Base-by-base conservation (phyloP, 192 early-diverging fungal species). In the Coemansia sp. region DNA sequence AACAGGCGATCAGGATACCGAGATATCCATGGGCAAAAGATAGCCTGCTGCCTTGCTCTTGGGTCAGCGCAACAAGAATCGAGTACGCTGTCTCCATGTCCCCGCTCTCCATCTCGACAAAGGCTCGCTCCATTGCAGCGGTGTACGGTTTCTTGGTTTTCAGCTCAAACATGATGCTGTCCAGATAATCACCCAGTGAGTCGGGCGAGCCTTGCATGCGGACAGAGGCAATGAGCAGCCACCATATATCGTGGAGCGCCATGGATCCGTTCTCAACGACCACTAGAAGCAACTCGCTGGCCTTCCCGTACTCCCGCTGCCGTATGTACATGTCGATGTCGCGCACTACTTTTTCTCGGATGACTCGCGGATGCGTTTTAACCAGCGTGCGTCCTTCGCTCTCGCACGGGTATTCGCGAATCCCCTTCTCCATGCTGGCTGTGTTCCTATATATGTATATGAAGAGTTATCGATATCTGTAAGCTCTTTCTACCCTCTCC, bases 1-100 rank as follows among this genome's bases (percentile, higher is more conserved):
- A 27, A 59, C 70, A 73, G 0, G 70, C 67, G 14, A 61, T 61
- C n/a, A 79, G 30, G 3, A 73, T 61, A 6, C 76, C 76, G 6
- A 68, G 44, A 11, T 66, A 73, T 7, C 70, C 76, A 7, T 73
- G 67, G 4, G 76, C 66, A 38, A 70, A 9, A 5, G 70, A 54
- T 23, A 70, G 48, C 11, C 61, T 67, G 20, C 47, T 57, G 20
- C 76, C 76, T 3, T 37, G 47, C 7, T 79, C 67, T 38, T 63
- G 60, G 1, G 47, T 28, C 48, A 79, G 66, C n/a, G 59, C 41
- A 14, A 70, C 33, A 9, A 59, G 6, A 1, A 57, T 37, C 1
- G 48, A 45, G 33, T 67, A 56, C 3, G 76, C 76, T 9, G 59
- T 20, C 9, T 54, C 33, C 17, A 62, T 28, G 10, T 31, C 27